Conservation (phyloP, 179 eudicot genomes). For the Beta macrorhiza region DNA sequence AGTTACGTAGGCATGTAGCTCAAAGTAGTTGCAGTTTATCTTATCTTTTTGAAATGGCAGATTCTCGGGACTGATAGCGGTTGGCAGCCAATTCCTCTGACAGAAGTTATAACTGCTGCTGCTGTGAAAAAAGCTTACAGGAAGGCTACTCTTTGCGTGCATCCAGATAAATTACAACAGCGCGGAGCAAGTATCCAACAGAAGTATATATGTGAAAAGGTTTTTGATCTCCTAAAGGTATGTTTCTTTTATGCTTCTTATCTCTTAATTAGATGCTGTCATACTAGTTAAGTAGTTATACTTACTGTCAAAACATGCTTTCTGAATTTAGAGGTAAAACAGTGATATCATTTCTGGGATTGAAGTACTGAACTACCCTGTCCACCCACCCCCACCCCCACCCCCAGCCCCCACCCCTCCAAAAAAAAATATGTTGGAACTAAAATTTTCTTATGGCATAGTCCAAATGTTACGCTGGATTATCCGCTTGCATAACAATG, state of each 20-base stretch:
- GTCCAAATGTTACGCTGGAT: too few species aligned
- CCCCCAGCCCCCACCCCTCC: not conserved
- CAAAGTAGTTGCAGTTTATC: not conserved
- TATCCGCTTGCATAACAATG: too few species aligned
- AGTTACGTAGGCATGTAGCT: not conserved
- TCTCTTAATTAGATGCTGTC: not conserved
- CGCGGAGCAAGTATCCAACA: slow-evolving; percentile 92
- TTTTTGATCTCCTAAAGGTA: slow-evolving; percentile 97
- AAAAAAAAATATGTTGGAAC: too few species aligned
- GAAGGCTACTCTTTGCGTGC: slow-evolving; percentile 93
- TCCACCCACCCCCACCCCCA: too few species aligned
- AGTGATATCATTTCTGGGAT: not conserved
- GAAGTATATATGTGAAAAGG: slow-evolving; percentile 94
- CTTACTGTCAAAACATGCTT: not conserved
- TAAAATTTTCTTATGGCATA: too few species aligned
- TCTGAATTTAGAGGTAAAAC: not conserved
- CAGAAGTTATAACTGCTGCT: slow-evolving; percentile 74
- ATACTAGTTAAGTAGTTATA: not conserved
- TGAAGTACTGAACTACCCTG: not conserved
- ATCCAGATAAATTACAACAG: slow-evolving; percentile 98
- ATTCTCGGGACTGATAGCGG: slow-evolving; percentile 94
- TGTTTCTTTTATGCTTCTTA: slow-evolving; percentile 11
- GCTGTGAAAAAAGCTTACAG: slow-evolving; percentile 97
- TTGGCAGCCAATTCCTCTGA: slow-evolving; percentile 86
- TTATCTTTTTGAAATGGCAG: slow-evolving; percentile 40